Base-by-base conservation (phyloP, 306 rosid species). In the Crotalaria pallida region DNA sequence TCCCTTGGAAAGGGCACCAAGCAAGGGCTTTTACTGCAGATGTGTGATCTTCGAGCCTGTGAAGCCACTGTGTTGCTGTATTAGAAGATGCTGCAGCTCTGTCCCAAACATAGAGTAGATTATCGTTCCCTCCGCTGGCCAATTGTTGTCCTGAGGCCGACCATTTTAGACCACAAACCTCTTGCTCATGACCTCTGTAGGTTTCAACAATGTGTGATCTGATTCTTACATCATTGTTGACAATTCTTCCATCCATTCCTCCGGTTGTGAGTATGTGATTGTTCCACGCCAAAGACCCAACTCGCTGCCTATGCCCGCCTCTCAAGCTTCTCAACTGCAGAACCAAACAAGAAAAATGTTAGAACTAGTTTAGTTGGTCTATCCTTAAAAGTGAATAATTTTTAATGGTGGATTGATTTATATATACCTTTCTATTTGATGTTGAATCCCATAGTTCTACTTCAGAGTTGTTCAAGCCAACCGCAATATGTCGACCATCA, bases 1-100 rank as follows among this genome's bases (percentile, higher is more conserved):
- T 91, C 65, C 89, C 79, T 81, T 88, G 97, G 87, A 92, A 92
- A 38, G 97, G 96, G 33, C 96, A 92, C 97, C 96, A 92, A 53
- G 91, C 91, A 24, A 91, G 88, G 65, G 97, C 97, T 48, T 87
- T 88, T 0, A 91, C 96, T 0, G 96, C 93, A 17, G 97, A 87
- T 16, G 91, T 88, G 45, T 88, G 96, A 15, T 91, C 91, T 43
- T 87, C 87, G 29, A 88, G 86, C 73, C 91, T 83, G 80, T 91
- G 96, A 81, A 91, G 91, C 96, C 96, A 91, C 29, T 84, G 88
- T 1, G 93, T 88, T 3, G 88, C 41, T 2, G 96, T 83, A 36
- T 79, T 85, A 10, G 93, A 85, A 60, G 97, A 84, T 3, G 96
- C 77, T 19, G 69, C 64, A 22, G 91, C 60, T 53, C 88, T 80